These are phyloP conservation scores for Jaenimonas drosophilae DNA, from an alignment of 208 protist genomes.

Conservation along the genomic window DNA sequence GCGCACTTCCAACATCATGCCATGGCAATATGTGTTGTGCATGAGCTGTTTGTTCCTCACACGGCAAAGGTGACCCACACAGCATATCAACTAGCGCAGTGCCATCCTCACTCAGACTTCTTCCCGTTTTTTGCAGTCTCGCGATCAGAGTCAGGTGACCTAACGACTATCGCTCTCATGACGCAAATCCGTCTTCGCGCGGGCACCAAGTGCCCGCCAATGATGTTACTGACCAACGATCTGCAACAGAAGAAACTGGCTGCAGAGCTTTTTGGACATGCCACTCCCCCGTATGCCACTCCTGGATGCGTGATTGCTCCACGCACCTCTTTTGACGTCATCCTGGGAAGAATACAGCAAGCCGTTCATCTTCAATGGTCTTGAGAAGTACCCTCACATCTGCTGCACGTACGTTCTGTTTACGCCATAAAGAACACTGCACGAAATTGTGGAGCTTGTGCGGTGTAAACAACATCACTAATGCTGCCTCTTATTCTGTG, in stretches of 20 bases:
- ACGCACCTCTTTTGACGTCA: constrained; percentile 3
- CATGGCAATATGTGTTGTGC: constrained; percentile 43
- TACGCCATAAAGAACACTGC: not conserved
- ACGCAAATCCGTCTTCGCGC: constrained; percentile 19
- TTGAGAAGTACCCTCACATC: no score
- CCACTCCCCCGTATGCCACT: constrained; percentile 4
- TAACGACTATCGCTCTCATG: constrained; percentile 30
- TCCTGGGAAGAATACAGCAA: no score
- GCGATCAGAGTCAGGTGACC: constrained; percentile 57
- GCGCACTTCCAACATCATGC: constrained; percentile 10
- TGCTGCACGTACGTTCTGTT: not conserved
- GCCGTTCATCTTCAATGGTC: no score
- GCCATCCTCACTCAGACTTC: constrained; percentile 47
- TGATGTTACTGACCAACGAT: constrained; percentile 62
- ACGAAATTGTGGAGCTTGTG: not conserved
- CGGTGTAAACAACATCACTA: not conserved
- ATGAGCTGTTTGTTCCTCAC: constrained; percentile 70
- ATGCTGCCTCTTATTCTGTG: not conserved
- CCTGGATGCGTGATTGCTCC: constrained; percentile 1
- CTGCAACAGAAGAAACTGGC: constrained; percentile 38
- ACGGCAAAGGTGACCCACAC: constrained; percentile 38
- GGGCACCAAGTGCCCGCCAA: constrained; percentile 20
- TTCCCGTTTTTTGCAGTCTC: constrained; percentile 54
- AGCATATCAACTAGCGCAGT: constrained; percentile 51
- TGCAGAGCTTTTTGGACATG: constrained; percentile 21